Evolutionary conservation across 2,329 filamentous ascomycete species (phyloP), one percentile per base, ranked within the genome.

Genomic region (Aspergillus ustus): DNA sequence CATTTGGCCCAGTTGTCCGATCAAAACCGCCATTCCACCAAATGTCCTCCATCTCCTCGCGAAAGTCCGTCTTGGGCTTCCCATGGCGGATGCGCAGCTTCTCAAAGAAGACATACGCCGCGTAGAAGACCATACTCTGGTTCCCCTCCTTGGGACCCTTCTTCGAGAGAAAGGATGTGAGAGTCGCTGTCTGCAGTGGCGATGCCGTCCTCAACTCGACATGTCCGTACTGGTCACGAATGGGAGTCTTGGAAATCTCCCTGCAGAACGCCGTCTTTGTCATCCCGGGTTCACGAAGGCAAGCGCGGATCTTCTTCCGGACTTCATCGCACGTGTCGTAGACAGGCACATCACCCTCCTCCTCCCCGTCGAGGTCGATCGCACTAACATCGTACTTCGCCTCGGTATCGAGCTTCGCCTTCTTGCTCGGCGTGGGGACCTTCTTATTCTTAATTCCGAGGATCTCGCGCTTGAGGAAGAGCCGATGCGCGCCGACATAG

Each of bases 291-390:
- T 81, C 76, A n/a, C 73, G 70, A 9, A 88, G 75, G 62, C 84
- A 74, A 0, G 80, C 79, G 28, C 77, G 77, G 67, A 88, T 86
- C 76, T 88, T 87, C 69, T 77, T 80, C 51, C 86, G 82, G 15
- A 88, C 70, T 54, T 84, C 83, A 65, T 87, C 82, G 72, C 85
- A 88, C 5, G 82, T 84, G 63, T 88, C 85, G 68, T 77, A 87
- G 34, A 88, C 74, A 1, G 75, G 72, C 7, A 87, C 84, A 0
- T 60, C 67, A 37, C 78, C 76, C 0, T 72, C 68, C 0, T 78
- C 79, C 70, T 88, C 85, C 13, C 82, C 81, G 0, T 76, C 73
- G 0, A 88, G 75, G 8, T 70, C 54, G 29, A 87, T 71, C 17
- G 65, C 73, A 37, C 75, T 73, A 20, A 84, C 74, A 65, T 84